phyloP scores from a whole-genome alignment of 352 stramenopile genomes.

The Saprolegnia parasitica region DNA sequence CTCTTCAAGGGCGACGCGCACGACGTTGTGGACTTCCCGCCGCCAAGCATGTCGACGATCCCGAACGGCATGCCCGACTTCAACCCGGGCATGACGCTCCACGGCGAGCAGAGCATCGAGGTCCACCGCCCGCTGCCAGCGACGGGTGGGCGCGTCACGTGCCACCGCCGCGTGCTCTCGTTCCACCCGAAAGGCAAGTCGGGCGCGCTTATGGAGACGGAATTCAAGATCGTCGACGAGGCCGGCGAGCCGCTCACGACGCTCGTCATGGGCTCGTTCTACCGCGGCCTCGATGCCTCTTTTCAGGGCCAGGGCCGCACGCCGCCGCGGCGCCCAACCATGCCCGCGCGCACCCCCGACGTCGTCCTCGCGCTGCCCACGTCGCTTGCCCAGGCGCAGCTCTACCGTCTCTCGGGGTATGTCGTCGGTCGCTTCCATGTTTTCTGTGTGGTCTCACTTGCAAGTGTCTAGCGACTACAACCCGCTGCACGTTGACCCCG shows the following conservation, averaged over 20 bases:
- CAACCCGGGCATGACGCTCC: slow-evolving; percentile 80
- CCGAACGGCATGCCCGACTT: slow-evolving; percentile 66
- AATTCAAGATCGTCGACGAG: slow-evolving; percentile 74
- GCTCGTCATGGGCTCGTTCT: slow-evolving; percentile 76
- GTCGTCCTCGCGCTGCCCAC: slow-evolving; percentile 60
- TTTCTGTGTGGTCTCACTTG: neutral
- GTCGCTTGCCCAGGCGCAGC: slow-evolving; percentile 66
- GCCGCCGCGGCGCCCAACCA: slow-evolving; percentile 61
- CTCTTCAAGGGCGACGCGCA: slow-evolving; percentile 84
- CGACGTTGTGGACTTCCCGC: slow-evolving; percentile 85
- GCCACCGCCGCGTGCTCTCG: slow-evolving; percentile 66
- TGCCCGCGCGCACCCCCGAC: slow-evolving; percentile 68
- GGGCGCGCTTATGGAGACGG: slow-evolving; percentile 77
- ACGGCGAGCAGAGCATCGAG: slow-evolving; percentile 83
- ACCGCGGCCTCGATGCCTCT: slow-evolving; percentile 61
- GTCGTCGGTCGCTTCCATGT: no score
- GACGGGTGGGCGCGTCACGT: slow-evolving; percentile 45
- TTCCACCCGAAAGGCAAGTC: slow-evolving; percentile 76
- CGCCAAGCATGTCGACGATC: slow-evolving; percentile 48
- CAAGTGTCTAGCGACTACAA: slow-evolving; percentile 84
- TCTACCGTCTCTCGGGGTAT: slow-evolving; percentile 91
- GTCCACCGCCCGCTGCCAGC: slow-evolving; percentile 65
- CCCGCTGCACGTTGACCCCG: slow-evolving; percentile 89
- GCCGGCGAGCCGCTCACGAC: slow-evolving; percentile 50
- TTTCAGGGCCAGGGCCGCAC: slow-evolving; percentile 66